Conservation (phyloP, 2,329 filamentous ascomycete species). For the Sporothrix curviconia region DNA sequence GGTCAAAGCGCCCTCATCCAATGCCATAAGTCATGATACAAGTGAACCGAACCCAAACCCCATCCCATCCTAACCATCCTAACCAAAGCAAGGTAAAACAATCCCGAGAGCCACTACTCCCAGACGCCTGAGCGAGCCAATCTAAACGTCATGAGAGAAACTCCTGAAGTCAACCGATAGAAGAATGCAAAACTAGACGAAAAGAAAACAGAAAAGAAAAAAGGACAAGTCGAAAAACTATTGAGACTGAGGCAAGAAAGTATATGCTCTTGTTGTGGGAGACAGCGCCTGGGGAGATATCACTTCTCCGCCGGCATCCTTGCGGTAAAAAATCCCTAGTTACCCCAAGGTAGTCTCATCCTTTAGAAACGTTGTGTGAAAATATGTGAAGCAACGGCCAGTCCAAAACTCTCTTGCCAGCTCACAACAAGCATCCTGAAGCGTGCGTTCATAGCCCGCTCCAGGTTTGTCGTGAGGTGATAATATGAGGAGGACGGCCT, state of each 20-base stretch:
- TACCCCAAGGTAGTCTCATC: not conserved
- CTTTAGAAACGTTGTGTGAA: not conserved
- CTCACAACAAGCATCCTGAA: not conserved
- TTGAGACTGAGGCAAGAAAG: not conserved
- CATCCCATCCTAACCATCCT: too few relatives aligned
- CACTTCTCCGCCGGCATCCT: not conserved
- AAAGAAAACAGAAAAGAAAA: not conserved
- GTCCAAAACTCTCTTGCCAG: not conserved
- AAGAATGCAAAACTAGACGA: not conserved
- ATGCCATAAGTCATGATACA: not conserved
- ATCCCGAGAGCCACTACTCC: not conserved
- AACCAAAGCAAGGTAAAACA: not conserved
- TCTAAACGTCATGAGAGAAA: not conserved
- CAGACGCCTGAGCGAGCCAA: not conserved
- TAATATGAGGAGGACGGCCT: too few relatives aligned
- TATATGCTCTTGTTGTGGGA: not conserved
- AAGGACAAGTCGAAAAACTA: not conserved
- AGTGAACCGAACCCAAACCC: not conserved
- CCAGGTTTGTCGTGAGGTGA: not conserved
- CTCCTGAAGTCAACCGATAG: not conserved
- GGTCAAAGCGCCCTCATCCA: not conserved
- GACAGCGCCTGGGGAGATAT: not conserved
- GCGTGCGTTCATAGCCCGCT: slow-evolving; percentile 1
- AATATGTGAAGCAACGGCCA: not conserved
- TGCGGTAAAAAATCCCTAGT: slow-evolving; percentile 6